phyloP scores from a whole-genome alignment of 179 eudicot species.

The Pouteria campechiana region DNA sequence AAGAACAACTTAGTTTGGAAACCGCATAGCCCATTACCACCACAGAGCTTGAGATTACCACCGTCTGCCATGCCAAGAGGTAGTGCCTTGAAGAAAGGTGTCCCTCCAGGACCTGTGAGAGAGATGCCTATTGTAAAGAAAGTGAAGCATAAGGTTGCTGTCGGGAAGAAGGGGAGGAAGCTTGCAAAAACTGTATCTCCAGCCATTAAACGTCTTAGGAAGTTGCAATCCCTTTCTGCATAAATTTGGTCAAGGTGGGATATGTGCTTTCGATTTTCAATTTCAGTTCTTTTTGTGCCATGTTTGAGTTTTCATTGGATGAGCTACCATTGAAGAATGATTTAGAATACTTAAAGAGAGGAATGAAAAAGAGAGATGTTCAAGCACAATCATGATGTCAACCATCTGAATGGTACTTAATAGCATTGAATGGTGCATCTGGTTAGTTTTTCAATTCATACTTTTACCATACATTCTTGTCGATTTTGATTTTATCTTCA shows the following conservation, averaged over 20 bases:
- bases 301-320: too few species aligned
- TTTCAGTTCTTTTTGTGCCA: too few species aligned
- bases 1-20: constrained; percentile 92
- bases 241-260: constrained; percentile 11
- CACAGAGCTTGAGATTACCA: constrained; percentile 73
- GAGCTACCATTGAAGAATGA: too few species aligned
- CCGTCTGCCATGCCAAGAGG: constrained; percentile 91
- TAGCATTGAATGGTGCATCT: too few species aligned
- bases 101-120: constrained; percentile 75
- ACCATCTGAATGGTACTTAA: too few species aligned
- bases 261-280: too few species aligned
- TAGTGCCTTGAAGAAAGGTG: constrained; percentile 89
- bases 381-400: too few species aligned
- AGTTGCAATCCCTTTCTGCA: constrained; percentile 27
- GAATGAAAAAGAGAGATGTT: too few species aligned
- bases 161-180: constrained; percentile 42
- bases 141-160: constrained; percentile 35
- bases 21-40: constrained; percentile 82
- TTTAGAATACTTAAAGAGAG: too few species aligned
- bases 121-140: constrained; percentile 44
- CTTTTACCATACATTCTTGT: too few species aligned
- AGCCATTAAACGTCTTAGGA: constrained; percentile 36
- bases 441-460: too few species aligned
- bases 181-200: constrained; percentile 39
- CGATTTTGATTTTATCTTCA: too few species aligned